A percentile compares a stretch with the other conserved stretches of the same genome.
Evolutionary conservation across 257 asterid species (phyloP).

Genomic region (Penstemon newberryi): DNA sequence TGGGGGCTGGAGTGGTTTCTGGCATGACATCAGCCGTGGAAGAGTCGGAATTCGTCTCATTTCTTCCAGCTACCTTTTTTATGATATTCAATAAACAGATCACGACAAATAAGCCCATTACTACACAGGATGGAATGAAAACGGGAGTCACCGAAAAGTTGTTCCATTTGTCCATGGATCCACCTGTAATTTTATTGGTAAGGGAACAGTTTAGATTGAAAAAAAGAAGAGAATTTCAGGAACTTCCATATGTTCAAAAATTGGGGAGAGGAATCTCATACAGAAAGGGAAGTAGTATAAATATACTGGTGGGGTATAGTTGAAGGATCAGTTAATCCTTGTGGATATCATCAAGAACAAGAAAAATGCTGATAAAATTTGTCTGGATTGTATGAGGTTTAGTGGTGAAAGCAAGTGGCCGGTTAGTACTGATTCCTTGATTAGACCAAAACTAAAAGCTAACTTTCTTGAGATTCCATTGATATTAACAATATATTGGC

Average conservation of each 20-base stretch:
- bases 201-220: neutral
- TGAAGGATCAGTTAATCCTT: too few relatives aligned
- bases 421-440: too few relatives aligned
- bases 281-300: too few relatives aligned
- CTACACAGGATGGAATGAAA: slow-evolving; percentile 20
- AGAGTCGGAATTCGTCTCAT: neutral
- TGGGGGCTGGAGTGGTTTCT: neutral
- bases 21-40: neutral
- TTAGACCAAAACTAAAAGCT: too few relatives aligned
- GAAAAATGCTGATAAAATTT: too few relatives aligned
- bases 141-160: slow-evolving; percentile 2
- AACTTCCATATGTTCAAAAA: neutral
- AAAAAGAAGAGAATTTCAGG: too few relatives aligned
- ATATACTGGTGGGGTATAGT: too few relatives aligned
- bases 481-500: too few relatives aligned
- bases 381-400: too few relatives aligned
- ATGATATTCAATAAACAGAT: slow-evolving; percentile 7
- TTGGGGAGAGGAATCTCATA: neutral
- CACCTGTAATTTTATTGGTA: slow-evolving; percentile 6
- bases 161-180: slow-evolving; percentile 14
- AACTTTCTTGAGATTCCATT: too few relatives aligned
- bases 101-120: slow-evolving; percentile 12
- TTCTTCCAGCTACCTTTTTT: neutral
- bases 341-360: too few relatives aligned
- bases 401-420: too few relatives aligned